Conservation (phyloP, 177 flowering plant species). For the Vitis hybrid region DNA sequence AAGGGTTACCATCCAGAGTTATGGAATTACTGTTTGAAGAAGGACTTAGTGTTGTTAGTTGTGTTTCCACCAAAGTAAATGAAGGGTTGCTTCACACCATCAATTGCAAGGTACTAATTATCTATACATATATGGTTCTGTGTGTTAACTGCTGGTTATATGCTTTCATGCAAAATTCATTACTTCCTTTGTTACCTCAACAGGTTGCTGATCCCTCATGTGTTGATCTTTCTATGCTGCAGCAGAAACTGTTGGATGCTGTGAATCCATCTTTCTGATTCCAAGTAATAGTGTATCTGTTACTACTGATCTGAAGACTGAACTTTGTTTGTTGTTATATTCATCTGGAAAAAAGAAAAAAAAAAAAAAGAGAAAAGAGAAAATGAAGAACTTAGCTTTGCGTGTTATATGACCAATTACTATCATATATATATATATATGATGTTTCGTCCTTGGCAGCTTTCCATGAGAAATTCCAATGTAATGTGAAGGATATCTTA, state of each 20-base stretch:
- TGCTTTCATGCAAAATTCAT: neutral
- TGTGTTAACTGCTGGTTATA: neutral
- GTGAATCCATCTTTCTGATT: conserved; percentile 1
- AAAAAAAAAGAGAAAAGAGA: no score
- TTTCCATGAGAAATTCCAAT: no score
- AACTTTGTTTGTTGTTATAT: no score
- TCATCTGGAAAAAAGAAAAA: no score
- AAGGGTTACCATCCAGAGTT: conserved; percentile 32
- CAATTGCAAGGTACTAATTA: conserved; percentile 35
- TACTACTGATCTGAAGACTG: no score
- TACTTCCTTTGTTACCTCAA: neutral
- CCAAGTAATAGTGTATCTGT: no score
- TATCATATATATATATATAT: no score
- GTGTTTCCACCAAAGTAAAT: conserved; percentile 32
- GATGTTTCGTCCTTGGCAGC: no score
- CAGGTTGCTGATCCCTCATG: conserved; percentile 28
- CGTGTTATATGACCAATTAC: no score
- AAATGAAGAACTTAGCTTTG: no score
- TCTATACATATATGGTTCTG: neutral
- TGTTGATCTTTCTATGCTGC: conserved; percentile 32
- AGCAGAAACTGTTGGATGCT: conserved; percentile 25
- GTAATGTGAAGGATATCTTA: no score
- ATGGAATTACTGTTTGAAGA: conserved; percentile 30
- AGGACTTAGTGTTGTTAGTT: conserved; percentile 37
- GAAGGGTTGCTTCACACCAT: conserved; percentile 31